Evolutionary conservation across 2,329 filamentous ascomycete species (phyloP).

Genomic region (Diaporthe vexans): DNA sequence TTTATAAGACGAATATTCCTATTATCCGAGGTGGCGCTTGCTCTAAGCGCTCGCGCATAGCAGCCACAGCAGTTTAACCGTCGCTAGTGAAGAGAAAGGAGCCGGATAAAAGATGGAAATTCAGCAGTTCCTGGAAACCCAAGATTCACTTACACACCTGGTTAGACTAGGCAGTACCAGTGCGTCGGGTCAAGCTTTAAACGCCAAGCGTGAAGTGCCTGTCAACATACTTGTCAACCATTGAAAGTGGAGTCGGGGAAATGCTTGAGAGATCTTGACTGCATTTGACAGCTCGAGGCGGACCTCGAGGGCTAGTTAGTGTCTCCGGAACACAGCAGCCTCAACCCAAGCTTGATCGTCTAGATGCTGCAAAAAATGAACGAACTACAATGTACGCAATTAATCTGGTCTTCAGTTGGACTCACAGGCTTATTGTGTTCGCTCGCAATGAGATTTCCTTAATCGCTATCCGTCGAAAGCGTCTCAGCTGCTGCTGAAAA

Average conservation of each 20-base stretch:
- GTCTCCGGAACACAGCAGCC: too few species aligned
- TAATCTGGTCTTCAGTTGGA: not conserved
- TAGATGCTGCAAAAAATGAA: too few species aligned
- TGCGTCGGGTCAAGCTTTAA: slow-evolving; percentile 20
- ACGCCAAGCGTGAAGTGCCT: slow-evolving; percentile 1
- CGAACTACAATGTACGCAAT: not conserved
- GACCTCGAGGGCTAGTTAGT: not conserved
- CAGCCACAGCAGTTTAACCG: slow-evolving; percentile 2
- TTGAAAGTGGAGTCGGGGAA: slow-evolving; percentile 22
- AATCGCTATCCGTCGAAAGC: not conserved
- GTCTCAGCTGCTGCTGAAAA: not conserved
- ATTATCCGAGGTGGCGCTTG: not conserved
- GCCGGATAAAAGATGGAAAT: not conserved
- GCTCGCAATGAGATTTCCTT: not conserved
- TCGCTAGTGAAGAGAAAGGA: not conserved
- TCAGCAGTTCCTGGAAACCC: slow-evolving; percentile 7
- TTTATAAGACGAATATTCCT: not conserved
- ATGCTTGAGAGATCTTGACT: slow-evolving; percentile 3
- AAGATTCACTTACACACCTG: too few species aligned
- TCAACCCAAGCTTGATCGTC: too few species aligned
- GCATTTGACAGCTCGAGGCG: slow-evolving; percentile 9
- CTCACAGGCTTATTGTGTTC: too few species aligned
- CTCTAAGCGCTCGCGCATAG: not conserved
- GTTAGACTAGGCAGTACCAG: not conserved
- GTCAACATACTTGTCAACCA: not conserved